Evolutionary conservation across 2,329 filamentous ascomycete genomes (phyloP).

Genomic region (Didymella glomerata): DNA sequence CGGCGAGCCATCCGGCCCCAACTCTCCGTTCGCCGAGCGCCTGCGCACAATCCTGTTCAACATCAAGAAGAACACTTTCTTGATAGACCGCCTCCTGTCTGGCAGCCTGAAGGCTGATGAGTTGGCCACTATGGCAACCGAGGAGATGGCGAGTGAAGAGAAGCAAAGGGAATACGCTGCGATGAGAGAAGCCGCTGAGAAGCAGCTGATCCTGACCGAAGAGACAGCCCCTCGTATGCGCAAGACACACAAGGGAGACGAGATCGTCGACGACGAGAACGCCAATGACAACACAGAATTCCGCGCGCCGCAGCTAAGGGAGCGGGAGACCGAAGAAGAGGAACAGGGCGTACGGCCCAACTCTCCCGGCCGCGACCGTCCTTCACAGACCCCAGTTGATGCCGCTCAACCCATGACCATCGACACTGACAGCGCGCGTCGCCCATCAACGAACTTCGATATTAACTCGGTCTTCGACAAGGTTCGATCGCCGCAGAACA

Average conservation of each 20-base stretch:
- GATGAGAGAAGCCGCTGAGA: slow-evolving; percentile 79
- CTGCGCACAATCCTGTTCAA: slow-evolving; percentile 83
- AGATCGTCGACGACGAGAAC: slow-evolving; percentile 79
- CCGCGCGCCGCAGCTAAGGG: slow-evolving; percentile 35
- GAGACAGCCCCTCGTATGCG: slow-evolving; percentile 76
- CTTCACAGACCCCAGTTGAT: slow-evolving; percentile 32
- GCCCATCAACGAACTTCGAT: slow-evolving; percentile 74
- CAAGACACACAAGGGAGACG: slow-evolving; percentile 94
- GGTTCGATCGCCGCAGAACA: slow-evolving; percentile 74
- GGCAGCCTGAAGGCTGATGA: slow-evolving; percentile 75
- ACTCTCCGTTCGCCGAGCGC: slow-evolving; percentile 66
- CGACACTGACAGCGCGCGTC: slow-evolving; percentile 54
- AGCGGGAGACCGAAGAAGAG: slow-evolving; percentile 39
- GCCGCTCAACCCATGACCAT: slow-evolving; percentile 42
- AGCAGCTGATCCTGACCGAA: slow-evolving; percentile 83
- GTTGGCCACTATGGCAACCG: slow-evolving; percentile 85
- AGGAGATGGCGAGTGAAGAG: slow-evolving; percentile 92
- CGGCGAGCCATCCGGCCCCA: slow-evolving; percentile 56
- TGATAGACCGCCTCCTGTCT: slow-evolving; percentile 78
- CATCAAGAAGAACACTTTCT: slow-evolving; percentile 83
- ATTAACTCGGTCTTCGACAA: slow-evolving; percentile 86
- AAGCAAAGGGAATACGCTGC: slow-evolving; percentile 79
- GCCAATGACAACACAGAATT: slow-evolving; percentile 39
- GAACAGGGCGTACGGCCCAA: slow-evolving; percentile 31
- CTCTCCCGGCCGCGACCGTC: slow-evolving; percentile 27